phyloP scores from a whole-genome alignment of 1,284 basidiomycete species.

The Marasmius oreades region DNA sequence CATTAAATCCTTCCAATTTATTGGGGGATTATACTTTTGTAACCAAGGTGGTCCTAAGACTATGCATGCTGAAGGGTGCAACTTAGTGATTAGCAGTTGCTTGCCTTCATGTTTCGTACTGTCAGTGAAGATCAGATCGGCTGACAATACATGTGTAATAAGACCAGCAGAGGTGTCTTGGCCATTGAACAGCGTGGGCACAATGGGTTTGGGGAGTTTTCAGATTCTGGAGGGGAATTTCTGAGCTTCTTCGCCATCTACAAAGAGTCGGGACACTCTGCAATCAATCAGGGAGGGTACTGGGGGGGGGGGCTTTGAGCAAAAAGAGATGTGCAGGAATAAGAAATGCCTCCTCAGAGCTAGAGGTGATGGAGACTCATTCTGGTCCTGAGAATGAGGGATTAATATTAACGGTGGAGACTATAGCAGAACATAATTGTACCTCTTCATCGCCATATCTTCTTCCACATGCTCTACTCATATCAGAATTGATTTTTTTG shows the following conservation, averaged over 20 bases:
- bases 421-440: neutral
- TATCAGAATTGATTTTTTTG: neutral
- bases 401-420: neutral
- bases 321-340: neutral
- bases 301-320: neutral
- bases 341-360: neutral
- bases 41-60: slow-evolving; percentile 3
- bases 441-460: neutral
- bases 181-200: neutral
- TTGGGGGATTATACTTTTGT: neutral
- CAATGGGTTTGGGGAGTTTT: neutral
- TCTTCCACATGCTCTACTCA: neutral
- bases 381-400: neutral
- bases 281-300: neutral
- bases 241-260: neutral
- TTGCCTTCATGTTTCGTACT: neutral
- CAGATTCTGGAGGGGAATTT: neutral
- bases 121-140: neutral
- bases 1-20: neutral
- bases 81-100: neutral
- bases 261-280: neutral
- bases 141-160: neutral
- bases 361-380: neutral
- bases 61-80: slow-evolving; percentile 2
- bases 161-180: neutral